Base-by-base conservation (phyloP, 2,329 filamentous ascomycete species). In the Aphanocladium album region DNA sequence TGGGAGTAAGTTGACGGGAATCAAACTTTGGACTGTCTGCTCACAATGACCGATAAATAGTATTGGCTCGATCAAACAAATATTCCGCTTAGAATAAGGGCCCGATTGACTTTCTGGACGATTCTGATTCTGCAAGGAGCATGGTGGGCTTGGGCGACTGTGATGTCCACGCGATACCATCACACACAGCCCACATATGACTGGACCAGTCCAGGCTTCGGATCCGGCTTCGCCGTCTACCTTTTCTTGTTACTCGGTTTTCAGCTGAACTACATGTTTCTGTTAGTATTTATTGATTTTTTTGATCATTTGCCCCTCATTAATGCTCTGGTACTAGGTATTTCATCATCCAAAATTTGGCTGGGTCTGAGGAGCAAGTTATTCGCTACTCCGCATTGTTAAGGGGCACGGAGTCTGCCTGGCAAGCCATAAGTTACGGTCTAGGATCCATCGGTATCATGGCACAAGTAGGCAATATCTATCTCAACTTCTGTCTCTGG, bases 351-450 rank as follows among this genome's bases (percentile, higher is more conserved):
- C 81, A 84, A 4, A 86, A 89, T 65, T 70, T 91, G 2, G 86
- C 89, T 1, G 72, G 77, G 5, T 77, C 79, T 6, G 79, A 89
- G 55, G 79, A 80, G 25, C 84, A 91, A 65, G 81, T 90, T 1
- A 82, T 91, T 47, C 81, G 88, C 1, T 86, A 88, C 67, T 83
- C 88, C 0, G 87, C 86, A 0, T 72, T 91, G 14, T 76, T 91
- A 2, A 79, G 88, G 60, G 89, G 86, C 1, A 89, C 86, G 0
- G 88, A 91, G 72, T 89, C 86, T 1, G 89, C 86, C 0, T 88
- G 86, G 75, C 89, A 91, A 69, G 88, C 88, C 7, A 73, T 91
- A 17, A 89, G 86, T 67, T 91, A 91, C 62, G 89, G 88, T 0
- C 71, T 90, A 0, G 83, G 81, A 9, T 86, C 84, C 2, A 65